Evolutionary conservation across 169 alveolate genomes (phyloP), one percentile per base, ranked within the genome.

Genomic region (Plasmodium vivax): DNA sequence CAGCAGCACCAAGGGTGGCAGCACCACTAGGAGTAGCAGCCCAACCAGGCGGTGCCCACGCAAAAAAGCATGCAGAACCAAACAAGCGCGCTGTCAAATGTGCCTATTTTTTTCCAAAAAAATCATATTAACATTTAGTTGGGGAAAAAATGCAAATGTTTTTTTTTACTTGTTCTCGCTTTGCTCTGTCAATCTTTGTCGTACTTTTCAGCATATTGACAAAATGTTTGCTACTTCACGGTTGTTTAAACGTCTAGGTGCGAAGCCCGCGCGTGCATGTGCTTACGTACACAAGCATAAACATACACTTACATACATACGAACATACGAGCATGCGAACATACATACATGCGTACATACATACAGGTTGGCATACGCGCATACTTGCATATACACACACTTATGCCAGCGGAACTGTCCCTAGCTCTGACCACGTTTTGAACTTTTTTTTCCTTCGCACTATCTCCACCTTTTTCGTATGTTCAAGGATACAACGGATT

Each of bases 151-250:
- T 79, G 82, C n/a, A 43, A 27, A 79, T 58, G 27, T 16, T 4
- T 14, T 75, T 72, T 34, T 79, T 88, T 88, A 88, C 94, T 88
- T 88, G 91, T 79, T 88, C 94, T 88, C 94, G 94, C 74, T 77
- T 80, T 88, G 88, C 62, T 80, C 87, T 88, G 73, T 88, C 88
- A 56, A 54, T 79, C 73, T 88, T 88, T 58, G 83, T 73, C 10
- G 90, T 88, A 88, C 56, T 88, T 88, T 88, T 88, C 94, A 88
- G 68, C 94, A 88, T 88, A 88, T 88, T 88, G 94, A 88, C 82
- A 88, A 80, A 84, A 74, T 85, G 3, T 56, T 88, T 81, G 71
- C 45, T 71, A 88, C 74, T 79, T 88, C 45, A 34, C 43, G 51
- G 72, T 77, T 79, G 45, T 41, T 88, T 88, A 41, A 79, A 62